phyloP scores from a whole-genome alignment of 2,329 filamentous ascomycete species.

The Arachnopeziza araneosa region DNA sequence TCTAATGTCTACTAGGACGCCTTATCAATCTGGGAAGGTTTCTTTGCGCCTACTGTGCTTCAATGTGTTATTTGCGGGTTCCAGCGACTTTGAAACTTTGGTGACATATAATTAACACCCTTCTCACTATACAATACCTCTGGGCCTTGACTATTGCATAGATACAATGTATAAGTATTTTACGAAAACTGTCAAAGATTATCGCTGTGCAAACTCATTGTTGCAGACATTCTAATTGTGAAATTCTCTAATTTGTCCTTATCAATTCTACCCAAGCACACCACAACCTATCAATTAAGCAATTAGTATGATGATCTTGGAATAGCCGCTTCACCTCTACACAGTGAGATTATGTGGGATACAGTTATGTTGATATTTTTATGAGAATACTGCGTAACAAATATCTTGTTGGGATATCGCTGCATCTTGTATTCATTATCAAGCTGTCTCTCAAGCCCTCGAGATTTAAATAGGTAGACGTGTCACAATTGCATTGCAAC shows the following conservation, averaged over 20 bases:
- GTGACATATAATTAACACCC: no score
- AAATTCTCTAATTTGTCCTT: no score
- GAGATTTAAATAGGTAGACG: not conserved
- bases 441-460: not conserved
- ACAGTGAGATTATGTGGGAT: not conserved
- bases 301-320: not conserved
- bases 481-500: not conserved
- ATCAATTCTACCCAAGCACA: no score
- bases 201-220: no score
- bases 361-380: not conserved
- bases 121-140: no score
- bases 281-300: not conserved
- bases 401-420: not conserved
- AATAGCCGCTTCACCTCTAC: not conserved
- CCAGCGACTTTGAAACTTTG: no score
- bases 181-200: no score
- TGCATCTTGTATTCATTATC: conserved; percentile 1
- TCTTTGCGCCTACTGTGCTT: not conserved
- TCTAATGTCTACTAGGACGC: not conserved
- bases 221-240: no score
- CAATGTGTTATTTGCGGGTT: no score
- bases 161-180: no score
- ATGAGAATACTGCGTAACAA: not conserved
- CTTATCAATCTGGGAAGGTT: conserved; percentile 6
- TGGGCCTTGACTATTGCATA: no score